Percentiles rank a stretch among this genome's conserved stretches.
phyloP scores from a whole-genome alignment of 371 early-diverging fungal genomes.

The Thermomucor indicae-seudaticae region DNA sequence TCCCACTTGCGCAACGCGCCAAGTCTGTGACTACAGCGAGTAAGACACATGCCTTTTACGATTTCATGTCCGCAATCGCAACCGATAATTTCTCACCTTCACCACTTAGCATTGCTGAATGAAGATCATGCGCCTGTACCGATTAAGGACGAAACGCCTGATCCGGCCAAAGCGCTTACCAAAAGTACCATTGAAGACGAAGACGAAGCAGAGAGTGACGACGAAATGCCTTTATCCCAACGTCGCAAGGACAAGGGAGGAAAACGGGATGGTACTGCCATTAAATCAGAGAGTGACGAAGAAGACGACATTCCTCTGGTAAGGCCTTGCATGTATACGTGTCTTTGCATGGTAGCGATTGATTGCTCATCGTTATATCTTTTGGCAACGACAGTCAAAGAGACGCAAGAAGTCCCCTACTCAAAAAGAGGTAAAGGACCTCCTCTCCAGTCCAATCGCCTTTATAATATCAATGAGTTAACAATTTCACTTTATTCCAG shows the following conservation, averaged over 20 bases:
- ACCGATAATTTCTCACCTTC: not conserved
- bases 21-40: not conserved
- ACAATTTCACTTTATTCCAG: too few species aligned
- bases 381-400: not conserved
- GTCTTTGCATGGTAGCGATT: not conserved
- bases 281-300: constrained; percentile 6
- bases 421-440: not conserved
- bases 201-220: constrained; percentile 15
- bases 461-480: not conserved
- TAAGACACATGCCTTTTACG: not conserved
- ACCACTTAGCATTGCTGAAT: not conserved
- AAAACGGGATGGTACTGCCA: constrained; percentile 1
- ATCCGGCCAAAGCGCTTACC: constrained; percentile 8
- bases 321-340: constrained; percentile 1
- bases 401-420: not conserved
- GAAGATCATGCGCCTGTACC: constrained; percentile 3
- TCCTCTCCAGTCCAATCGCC: not conserved
- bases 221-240: constrained; percentile 11
- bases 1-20: constrained; percentile 11
- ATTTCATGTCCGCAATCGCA: not conserved
- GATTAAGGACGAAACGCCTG: constrained; percentile 8
- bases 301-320: constrained; percentile 15
- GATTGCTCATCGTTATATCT: not conserved
- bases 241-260: constrained; percentile 2
- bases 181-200: constrained; percentile 5